Evolutionary conservation across 108 stramenopile species (phyloP).

Genomic region (Skeletonema menzelii): DNA sequence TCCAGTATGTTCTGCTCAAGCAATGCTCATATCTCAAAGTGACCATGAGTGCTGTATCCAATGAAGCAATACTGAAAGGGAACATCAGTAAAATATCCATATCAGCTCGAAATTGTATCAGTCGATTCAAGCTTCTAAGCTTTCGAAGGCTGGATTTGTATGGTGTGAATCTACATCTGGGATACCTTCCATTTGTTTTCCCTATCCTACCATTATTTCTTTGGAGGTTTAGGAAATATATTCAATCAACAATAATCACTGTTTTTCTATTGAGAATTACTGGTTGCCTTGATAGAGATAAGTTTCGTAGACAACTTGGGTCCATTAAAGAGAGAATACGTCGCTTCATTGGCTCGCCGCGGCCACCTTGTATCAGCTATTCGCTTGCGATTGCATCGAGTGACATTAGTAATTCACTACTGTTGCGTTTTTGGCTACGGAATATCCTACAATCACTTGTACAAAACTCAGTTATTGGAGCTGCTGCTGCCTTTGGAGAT

Average conservation of each 20-base stretch:
- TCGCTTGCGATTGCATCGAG: not conserved
- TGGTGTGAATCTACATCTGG: not conserved
- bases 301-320: not conserved
- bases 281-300: not conserved
- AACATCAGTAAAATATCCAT: not conserved
- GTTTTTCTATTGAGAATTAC: not conserved
- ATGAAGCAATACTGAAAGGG: not conserved
- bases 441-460: conserved; percentile 6
- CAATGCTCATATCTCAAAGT: conserved; percentile 2
- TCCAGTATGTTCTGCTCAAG: not conserved
- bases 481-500: conserved; percentile 11
- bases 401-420: not conserved
- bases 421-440: conserved; percentile 2
- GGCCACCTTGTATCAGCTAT: not conserved
- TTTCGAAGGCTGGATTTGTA: not conserved
- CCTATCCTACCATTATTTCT: conserved; percentile 3
- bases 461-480: conserved; percentile 13
- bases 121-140: conserved; percentile 6
- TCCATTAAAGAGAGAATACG: not conserved
- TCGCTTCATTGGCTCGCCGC: not conserved
- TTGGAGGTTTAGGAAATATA: not conserved
- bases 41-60: conserved; percentile 1
- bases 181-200: conserved; percentile 9
- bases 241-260: not conserved
- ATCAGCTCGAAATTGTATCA: not conserved